Conservation (phyloP, 768 basidiomycete genomes). For the Psilocybe subaeruginosa region DNA sequence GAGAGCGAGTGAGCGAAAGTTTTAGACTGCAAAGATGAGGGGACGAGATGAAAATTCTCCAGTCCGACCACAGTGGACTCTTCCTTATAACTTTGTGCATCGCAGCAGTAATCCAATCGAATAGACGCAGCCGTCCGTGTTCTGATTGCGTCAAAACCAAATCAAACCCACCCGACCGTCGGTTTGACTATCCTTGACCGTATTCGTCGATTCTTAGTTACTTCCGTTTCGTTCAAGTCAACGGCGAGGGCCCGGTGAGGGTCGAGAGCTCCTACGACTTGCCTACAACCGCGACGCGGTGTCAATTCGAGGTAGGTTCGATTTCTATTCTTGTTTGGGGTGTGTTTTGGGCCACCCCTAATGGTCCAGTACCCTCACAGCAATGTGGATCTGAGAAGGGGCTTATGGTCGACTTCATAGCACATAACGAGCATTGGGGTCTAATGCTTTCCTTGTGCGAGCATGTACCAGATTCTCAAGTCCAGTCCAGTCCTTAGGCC, state of each 20-base stretch:
- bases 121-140: constrained; percentile 11
- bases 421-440: neutral
- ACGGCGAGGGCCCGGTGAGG: neutral
- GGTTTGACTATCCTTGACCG: neutral
- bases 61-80: constrained; percentile 6
- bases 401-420: neutral
- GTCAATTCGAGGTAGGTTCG: neutral
- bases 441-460: neutral
- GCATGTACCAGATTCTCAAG: neutral
- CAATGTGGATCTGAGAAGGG: neutral
- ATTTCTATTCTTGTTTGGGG: neutral
- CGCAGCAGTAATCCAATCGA: constrained; percentile 1
- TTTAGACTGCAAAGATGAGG: neutral
- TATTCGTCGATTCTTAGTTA: constrained; percentile 2
- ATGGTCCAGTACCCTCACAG: neutral
- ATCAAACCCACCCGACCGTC: constrained; percentile 8
- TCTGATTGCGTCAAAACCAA: constrained; percentile 13
- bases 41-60: constrained; percentile 1
- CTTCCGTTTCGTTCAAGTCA: constrained; percentile 5
- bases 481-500: neutral
- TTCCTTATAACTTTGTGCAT: constrained; percentile 8
- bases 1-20: neutral
- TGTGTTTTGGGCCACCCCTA: neutral
- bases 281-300: neutral
- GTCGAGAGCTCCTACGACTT: neutral